Evolutionary conservation across 75 land plant genomes (phyloP).

Genomic region (Ceratopteris richardii): DNA sequence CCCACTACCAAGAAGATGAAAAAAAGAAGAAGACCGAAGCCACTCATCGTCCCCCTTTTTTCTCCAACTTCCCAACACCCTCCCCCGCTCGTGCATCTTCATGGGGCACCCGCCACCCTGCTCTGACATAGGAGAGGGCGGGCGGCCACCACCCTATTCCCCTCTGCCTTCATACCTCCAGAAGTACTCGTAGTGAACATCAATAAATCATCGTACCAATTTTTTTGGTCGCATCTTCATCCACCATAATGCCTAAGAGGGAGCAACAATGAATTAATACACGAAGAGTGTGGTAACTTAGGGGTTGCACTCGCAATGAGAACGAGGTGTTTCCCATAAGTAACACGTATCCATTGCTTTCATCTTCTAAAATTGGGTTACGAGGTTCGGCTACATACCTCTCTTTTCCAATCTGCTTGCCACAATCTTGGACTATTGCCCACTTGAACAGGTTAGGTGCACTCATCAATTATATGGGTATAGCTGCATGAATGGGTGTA

Average conservation of each 20-base stretch:
- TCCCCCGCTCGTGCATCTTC: too few relatives aligned
- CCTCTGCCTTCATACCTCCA: too few relatives aligned
- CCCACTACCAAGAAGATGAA: too few relatives aligned
- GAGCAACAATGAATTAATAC: constrained; percentile 10
- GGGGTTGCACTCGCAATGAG: neutral
- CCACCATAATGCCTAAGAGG: constrained; percentile 3
- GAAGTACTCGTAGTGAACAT: too few relatives aligned
- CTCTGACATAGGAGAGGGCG: too few relatives aligned
- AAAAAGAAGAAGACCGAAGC: too few relatives aligned
- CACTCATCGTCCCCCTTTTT: too few relatives aligned
- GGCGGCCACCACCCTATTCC: too few relatives aligned
- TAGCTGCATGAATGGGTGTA: constrained; percentile 11
- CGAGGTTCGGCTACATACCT: neutral
- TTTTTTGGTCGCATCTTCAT: neutral
- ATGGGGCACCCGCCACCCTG: too few relatives aligned
- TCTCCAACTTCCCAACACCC: too few relatives aligned
- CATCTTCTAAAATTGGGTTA: neutral
- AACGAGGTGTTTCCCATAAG: constrained; percentile 10
- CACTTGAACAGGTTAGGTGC: constrained; percentile 8
- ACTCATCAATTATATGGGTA: constrained; percentile 14
- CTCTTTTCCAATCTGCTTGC: constrained; percentile 7
- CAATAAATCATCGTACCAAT: too few relatives aligned
- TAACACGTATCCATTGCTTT: neutral
- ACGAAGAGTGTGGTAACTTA: constrained; percentile 16
- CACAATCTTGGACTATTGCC: constrained; percentile 10